These are phyloP conservation scores for Lagenidium sp. DNA, from an alignment of 352 stramenopile species.

Conservation along the genomic window DNA sequence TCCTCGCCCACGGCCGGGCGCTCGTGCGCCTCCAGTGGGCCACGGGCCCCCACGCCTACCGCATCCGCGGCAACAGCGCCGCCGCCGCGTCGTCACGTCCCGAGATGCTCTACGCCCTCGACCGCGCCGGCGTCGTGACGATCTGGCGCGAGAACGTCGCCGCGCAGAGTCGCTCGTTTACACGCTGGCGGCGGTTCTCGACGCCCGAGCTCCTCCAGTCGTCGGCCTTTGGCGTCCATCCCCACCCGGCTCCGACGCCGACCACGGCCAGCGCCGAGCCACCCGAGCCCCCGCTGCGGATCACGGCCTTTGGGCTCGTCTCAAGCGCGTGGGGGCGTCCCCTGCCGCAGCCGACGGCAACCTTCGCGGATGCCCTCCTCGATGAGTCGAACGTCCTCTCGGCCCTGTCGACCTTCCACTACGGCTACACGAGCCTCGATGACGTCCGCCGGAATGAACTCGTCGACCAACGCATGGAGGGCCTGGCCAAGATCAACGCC, in stretches of 20 bases:
- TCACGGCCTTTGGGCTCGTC: constrained; percentile 23
- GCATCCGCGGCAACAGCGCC: constrained; percentile 15
- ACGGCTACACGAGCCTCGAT: constrained; percentile 45
- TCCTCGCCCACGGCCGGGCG: constrained; percentile 51
- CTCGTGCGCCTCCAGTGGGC: constrained; percentile 44
- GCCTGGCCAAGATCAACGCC: constrained; percentile 41
- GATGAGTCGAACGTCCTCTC: constrained; percentile 60
- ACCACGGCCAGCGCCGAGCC: constrained; percentile 1
- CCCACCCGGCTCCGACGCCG: too few relatives aligned
- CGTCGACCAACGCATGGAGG: constrained; percentile 59
- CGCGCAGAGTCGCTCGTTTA: constrained; percentile 36
- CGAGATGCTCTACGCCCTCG: constrained; percentile 76
- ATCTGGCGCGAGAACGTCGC: constrained; percentile 69
- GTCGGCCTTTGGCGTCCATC: neutral
- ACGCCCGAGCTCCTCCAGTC: constrained; percentile 24
- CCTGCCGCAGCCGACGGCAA: constrained; percentile 1
- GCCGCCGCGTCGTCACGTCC: constrained; percentile 5
- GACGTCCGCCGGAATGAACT: constrained; percentile 47
- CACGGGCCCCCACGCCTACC: constrained; percentile 47
- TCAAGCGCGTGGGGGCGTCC: constrained; percentile 17
- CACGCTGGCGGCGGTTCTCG: constrained; percentile 55
- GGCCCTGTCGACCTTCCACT: constrained; percentile 63
- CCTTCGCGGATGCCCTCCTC: constrained; percentile 47
- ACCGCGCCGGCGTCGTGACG: constrained; percentile 46
- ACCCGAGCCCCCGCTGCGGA: neutral